phyloP scores from a whole-genome alignment of 108 stramenopile genomes.

The Discostella pseudostelligera region DNA sequence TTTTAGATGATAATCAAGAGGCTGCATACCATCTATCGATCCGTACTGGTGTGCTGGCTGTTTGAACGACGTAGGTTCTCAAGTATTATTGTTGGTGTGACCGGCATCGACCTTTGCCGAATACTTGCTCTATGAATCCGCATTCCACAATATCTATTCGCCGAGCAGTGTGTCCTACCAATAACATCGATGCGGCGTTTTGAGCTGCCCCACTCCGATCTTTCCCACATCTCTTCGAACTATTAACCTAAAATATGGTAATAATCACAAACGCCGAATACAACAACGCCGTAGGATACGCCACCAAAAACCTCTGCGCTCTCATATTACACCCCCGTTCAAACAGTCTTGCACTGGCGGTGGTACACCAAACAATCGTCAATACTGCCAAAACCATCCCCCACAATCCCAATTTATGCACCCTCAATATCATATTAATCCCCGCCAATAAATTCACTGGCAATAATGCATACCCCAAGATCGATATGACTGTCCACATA shows the following conservation, averaged over 20 bases:
- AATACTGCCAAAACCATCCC: slow-evolving; percentile 78
- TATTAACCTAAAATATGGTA: slow-evolving; percentile 90
- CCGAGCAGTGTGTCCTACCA: too few species aligned
- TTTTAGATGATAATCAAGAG: neutral
- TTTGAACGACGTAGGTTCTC: too few species aligned
- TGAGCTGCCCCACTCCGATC: too few species aligned
- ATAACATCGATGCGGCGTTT: too few species aligned
- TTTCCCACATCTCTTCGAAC: neutral
- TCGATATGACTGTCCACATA: slow-evolving; percentile 82
- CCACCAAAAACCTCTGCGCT: slow-evolving; percentile 95
- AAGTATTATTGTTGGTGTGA: too few species aligned
- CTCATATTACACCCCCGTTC: slow-evolving; percentile 91
- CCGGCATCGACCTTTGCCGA: too few species aligned
- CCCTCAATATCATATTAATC: slow-evolving; percentile 72
- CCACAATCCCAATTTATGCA: slow-evolving; percentile 65
- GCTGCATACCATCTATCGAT: neutral
- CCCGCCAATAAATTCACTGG: slow-evolving; percentile 95
- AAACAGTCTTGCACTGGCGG: slow-evolving; percentile 88
- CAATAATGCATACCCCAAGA: slow-evolving; percentile 96
- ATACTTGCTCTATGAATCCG: too few species aligned
- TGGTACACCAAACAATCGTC: slow-evolving; percentile 92
- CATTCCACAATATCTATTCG: too few species aligned
- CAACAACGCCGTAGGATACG: slow-evolving; percentile 94
- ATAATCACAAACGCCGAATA: slow-evolving; percentile 99
- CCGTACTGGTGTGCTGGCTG: neutral